Conservation (phyloP, 192 early-diverging fungal species). For the Backusella tarrabulga region DNA sequence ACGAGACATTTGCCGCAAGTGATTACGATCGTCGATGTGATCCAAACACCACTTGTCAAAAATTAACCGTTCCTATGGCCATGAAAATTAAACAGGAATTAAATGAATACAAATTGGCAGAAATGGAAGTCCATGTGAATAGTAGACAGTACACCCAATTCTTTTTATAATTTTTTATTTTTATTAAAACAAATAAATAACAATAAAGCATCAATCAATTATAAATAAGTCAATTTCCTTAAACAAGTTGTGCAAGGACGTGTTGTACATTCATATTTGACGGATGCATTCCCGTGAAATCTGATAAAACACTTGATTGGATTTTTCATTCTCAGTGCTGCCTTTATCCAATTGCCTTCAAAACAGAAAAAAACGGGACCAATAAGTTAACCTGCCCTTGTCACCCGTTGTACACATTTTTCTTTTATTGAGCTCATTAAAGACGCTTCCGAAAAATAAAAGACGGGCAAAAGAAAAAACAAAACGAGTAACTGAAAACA, state of each 20-base stretch:
- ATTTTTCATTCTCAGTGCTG: not conserved
- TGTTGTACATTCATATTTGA: not conserved
- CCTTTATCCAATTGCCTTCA: not conserved
- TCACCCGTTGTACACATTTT: not conserved
- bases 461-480: not conserved
- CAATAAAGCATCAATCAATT: not conserved
- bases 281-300: constrained; percentile 1
- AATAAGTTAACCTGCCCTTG: not conserved
- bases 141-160: constrained; percentile 72
- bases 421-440: not conserved
- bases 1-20: constrained; percentile 64
- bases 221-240: not conserved
- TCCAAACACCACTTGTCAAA: constrained; percentile 73
- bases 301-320: not conserved
- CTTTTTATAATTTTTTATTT: constrained; percentile 40
- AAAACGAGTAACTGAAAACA: not conserved
- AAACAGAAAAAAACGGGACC: not conserved
- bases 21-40: constrained; percentile 93
- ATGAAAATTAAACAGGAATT: constrained; percentile 90
- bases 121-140: constrained; percentile 89
- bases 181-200: not conserved
- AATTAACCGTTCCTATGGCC: constrained; percentile 82
- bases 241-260: not conserved
- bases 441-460: not conserved
- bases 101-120: constrained; percentile 90